phyloP scores from a whole-genome alignment of 306 rosid genomes.

The Vigna hirtella region DNA sequence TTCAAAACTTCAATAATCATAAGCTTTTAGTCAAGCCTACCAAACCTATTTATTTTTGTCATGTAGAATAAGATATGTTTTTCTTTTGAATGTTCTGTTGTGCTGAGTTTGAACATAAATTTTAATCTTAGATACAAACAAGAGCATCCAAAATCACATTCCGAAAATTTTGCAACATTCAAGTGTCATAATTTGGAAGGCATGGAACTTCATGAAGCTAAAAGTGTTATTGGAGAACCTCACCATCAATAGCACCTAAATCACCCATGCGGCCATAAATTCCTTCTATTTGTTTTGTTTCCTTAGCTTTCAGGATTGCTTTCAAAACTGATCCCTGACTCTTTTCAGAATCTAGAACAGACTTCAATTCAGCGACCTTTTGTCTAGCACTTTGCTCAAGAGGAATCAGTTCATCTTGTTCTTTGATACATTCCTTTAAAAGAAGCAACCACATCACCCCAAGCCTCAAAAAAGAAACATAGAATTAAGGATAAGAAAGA shows the following conservation, averaged over 20 bases:
- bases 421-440: constrained; percentile 68
- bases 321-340: constrained; percentile 90
- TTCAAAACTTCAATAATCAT: constrained; percentile 23
- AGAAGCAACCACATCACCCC: constrained; percentile 40
- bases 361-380: constrained; percentile 93
- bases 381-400: constrained; percentile 95
- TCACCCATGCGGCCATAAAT: constrained; percentile 99
- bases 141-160: constrained; percentile 7
- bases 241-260: constrained; percentile 96
- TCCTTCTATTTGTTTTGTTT: constrained; percentile 76
- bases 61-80: background rate
- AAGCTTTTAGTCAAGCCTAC: background rate
- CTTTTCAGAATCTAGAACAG: constrained; percentile 85
- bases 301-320: constrained; percentile 85
- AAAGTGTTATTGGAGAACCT: constrained; percentile 38
- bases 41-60: constrained; percentile 15
- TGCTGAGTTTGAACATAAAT: background rate
- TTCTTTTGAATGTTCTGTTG: background rate
- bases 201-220: constrained; percentile 17
- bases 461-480: constrained; percentile 8
- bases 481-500: constrained; percentile 12
- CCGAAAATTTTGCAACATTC: constrained; percentile 13
- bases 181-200: constrained; percentile 26
- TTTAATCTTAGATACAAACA: constrained; percentile 20
- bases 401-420: constrained; percentile 84